phyloP scores from a whole-genome alignment of 1,284 basidiomycete genomes.

The Ceratobasidium sp. region DNA sequence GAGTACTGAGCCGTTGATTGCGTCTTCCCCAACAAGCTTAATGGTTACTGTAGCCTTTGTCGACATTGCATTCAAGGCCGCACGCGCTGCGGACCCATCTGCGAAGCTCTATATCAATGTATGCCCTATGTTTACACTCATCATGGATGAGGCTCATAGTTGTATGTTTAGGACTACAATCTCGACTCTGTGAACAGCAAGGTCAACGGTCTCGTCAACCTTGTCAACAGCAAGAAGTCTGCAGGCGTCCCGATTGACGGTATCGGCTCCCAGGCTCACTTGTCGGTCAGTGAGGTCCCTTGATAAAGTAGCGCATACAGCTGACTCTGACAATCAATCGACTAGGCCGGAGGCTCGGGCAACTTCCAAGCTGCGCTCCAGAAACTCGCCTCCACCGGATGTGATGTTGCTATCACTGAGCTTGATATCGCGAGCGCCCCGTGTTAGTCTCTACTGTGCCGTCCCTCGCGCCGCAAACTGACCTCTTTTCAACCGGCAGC shows the following conservation, averaged over 20 bases:
- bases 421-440: conserved; percentile 50
- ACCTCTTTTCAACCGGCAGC: background rate
- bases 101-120: conserved; percentile 28
- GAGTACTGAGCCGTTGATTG: background rate
- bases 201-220: conserved; percentile 46
- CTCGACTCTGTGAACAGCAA: conserved; percentile 46
- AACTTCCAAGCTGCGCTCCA: conserved; percentile 46
- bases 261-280: conserved; percentile 47
- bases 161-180: conserved; percentile 46
- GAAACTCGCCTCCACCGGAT: conserved; percentile 47
- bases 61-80: background rate
- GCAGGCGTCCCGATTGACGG: conserved; percentile 48
- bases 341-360: conserved; percentile 48
- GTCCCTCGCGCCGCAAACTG: background rate
- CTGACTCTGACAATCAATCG: background rate
- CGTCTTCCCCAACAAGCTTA: too few relatives aligned
- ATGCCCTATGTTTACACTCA: too few relatives aligned
- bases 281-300: conserved; percentile 46
- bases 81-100: too few relatives aligned
- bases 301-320: conserved; percentile 11
- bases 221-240: conserved; percentile 46
- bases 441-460: background rate
- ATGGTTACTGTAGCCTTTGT: background rate
- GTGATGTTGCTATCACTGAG: conserved; percentile 52
- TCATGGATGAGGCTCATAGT: too few relatives aligned